Evolutionary conservation across 2,329 filamentous ascomycete genomes (phyloP).

Genomic region (Scorias spongiosa): DNA sequence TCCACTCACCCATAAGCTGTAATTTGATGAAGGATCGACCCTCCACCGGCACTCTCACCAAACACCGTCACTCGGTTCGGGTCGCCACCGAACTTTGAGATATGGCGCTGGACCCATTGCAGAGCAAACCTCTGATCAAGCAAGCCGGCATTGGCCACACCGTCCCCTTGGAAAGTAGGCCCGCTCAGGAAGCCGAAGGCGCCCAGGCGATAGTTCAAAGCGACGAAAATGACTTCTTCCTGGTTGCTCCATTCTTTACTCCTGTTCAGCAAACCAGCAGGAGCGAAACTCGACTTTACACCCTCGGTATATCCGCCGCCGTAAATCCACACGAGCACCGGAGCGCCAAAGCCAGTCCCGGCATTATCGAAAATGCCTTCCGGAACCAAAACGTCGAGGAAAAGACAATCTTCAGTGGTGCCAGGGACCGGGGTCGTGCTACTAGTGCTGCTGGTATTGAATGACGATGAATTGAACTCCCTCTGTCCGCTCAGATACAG

Average conservation of each 20-base stretch:
- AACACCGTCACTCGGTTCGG: constrained; percentile 33
- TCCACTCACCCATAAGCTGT: constrained; percentile 20
- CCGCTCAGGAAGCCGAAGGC: constrained; percentile 35
- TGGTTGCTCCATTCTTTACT: constrained; percentile 25
- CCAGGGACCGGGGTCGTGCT: constrained; percentile 11
- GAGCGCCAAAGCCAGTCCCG: constrained; percentile 23
- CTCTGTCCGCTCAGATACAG: constrained; percentile 14
- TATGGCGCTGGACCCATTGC: constrained; percentile 41
- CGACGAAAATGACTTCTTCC: constrained; percentile 30
- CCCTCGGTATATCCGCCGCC: constrained; percentile 33
- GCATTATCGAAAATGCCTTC: constrained; percentile 18
- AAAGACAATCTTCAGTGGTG: constrained; percentile 26
- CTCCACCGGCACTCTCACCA: constrained; percentile 37
- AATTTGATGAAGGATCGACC: constrained; percentile 41
- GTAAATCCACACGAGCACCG: constrained; percentile 29
- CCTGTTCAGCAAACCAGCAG: constrained; percentile 24
- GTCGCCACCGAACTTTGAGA: constrained; percentile 40
- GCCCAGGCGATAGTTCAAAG: constrained; percentile 35
- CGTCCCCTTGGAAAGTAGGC: constrained; percentile 27
- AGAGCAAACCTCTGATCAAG: constrained; percentile 41
- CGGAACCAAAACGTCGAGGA: constrained; percentile 26
- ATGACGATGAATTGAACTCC: constrained; percentile 9
- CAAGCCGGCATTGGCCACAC: constrained; percentile 34
- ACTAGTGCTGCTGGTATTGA: constrained; percentile 3
- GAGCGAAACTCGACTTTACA: constrained; percentile 21